Evolutionary conservation across 768 basidiomycete genomes (phyloP).

Genomic region (Boletus barrowsii): DNA sequence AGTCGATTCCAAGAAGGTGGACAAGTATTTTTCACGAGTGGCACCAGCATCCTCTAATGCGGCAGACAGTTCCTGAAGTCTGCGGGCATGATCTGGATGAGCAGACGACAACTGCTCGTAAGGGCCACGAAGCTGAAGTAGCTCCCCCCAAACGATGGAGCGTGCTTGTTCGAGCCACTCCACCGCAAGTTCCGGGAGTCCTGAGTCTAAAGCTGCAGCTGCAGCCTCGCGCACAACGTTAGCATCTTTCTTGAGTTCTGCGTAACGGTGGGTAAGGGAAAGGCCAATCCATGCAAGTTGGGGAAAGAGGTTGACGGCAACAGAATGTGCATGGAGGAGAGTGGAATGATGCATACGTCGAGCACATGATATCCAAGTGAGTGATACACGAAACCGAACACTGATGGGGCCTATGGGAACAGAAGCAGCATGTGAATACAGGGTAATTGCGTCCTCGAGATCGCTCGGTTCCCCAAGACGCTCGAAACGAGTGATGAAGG

Average conservation of each 20-base stretch:
- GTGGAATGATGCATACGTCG: slow-evolving; percentile 1
- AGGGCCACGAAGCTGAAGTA: slow-evolving; percentile 12
- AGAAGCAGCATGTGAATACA: not conserved
- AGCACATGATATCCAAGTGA: slow-evolving; percentile 4
- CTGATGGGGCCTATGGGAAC: no score
- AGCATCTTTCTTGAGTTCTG: slow-evolving; percentile 6
- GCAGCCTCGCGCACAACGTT: slow-evolving; percentile 22
- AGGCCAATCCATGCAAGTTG: slow-evolving; percentile 13
- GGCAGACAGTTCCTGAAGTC: no score
- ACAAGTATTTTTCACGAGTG: no score
- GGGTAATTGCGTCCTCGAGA: not conserved
- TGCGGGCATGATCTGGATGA: no score
- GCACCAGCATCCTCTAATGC: no score
- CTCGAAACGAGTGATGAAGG: not conserved
- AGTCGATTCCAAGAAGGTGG: no score
- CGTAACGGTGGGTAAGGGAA: slow-evolving; percentile 14
- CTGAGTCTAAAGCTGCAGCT: slow-evolving; percentile 16
- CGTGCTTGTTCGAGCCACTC: slow-evolving; percentile 19
- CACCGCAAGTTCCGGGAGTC: slow-evolving; percentile 1
- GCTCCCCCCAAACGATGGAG: slow-evolving; percentile 15
- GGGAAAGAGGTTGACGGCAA: slow-evolving; percentile 20
- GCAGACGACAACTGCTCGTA: slow-evolving; percentile 2
- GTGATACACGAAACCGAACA: slow-evolving; percentile 2
- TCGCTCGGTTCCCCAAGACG: not conserved
- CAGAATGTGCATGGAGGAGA: slow-evolving; percentile 16